phyloP scores from a whole-genome alignment of 2,329 filamentous ascomycete genomes.

The Colletotrichum sansevieriae region DNA sequence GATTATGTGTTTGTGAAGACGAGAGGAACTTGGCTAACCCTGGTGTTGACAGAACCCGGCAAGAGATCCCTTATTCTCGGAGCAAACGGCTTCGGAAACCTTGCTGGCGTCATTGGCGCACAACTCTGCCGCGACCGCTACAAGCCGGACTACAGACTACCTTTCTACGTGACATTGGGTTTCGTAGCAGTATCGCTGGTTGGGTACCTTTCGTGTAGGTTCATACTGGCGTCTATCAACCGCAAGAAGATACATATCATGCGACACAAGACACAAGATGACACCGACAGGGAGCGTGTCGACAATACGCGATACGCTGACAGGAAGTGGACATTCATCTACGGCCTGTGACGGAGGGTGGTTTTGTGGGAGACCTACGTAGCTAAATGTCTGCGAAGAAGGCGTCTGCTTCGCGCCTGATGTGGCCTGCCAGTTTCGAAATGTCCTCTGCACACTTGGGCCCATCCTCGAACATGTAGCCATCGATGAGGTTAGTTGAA shows the following conservation, averaged over 20 bases:
- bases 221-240: too few relatives aligned
- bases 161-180: too few relatives aligned
- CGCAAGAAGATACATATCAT: slow-evolving; percentile 22
- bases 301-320: slow-evolving; percentile 46
- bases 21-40: too few relatives aligned
- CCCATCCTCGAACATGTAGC: slow-evolving; percentile 68
- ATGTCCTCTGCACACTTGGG: slow-evolving; percentile 57
- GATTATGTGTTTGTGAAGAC: too few relatives aligned
- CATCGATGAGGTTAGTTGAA: slow-evolving; percentile 61
- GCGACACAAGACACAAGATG: slow-evolving; percentile 43
- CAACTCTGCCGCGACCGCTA: too few relatives aligned
- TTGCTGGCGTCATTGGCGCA: too few relatives aligned
- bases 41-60: too few relatives aligned
- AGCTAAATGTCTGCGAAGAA: slow-evolving; percentile 59
- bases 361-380: not conserved
- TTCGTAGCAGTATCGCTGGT: too few relatives aligned
- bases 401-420: slow-evolving; percentile 53
- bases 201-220: too few relatives aligned
- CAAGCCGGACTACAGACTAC: too few relatives aligned
- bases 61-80: too few relatives aligned
- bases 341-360: slow-evolving; percentile 44
- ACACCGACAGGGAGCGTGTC: slow-evolving; percentile 44
- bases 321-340: slow-evolving; percentile 48
- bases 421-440: slow-evolving; percentile 51
- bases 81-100: too few relatives aligned